phyloP scores from a whole-genome alignment of 139 green algal species.

The Micractinium conductrix region DNA sequence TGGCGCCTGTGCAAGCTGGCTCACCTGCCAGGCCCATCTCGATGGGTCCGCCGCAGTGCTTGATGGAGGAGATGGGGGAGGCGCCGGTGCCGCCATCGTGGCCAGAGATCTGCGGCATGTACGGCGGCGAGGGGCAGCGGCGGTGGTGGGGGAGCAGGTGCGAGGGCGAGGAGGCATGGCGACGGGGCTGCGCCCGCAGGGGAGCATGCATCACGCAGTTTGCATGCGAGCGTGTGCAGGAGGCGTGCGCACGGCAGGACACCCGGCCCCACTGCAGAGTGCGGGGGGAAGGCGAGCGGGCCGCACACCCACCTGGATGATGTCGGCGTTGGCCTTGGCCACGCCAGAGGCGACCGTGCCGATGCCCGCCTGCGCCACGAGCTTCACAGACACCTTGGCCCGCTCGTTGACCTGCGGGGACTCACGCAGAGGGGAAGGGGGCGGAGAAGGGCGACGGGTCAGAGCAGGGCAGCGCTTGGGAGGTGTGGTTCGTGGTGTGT shows the following conservation, averaged over 20 bases:
- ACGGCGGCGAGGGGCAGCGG: conserved; percentile 42
- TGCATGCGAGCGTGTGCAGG: too few relatives aligned
- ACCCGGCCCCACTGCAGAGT: too few relatives aligned
- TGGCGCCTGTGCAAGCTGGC: too few relatives aligned
- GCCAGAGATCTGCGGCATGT: conserved; percentile 83
- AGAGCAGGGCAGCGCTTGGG: background rate
- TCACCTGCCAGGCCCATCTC: conserved; percentile 93
- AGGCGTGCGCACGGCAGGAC: too few relatives aligned
- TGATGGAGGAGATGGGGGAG: conserved; percentile 97
- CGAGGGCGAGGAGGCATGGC: background rate
- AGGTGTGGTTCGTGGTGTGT: too few relatives aligned
- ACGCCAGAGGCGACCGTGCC: conserved; percentile 96
- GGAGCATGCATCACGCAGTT: too few relatives aligned
- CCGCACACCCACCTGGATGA: conserved; percentile 94
- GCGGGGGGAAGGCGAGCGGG: too few relatives aligned
- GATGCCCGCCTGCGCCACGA: conserved; percentile 98
- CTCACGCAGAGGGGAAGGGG: background rate
- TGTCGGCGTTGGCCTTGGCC: conserved; percentile 98
- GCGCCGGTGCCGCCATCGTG: conserved; percentile 98
- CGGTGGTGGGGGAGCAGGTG: background rate
- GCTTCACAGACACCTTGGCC: conserved; percentile 97
- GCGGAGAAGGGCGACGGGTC: too few relatives aligned
- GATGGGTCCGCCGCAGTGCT: conserved; percentile 97
- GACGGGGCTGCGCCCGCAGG: background rate
- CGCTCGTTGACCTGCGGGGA: conserved; percentile 76